These are phyloP conservation scores for Agaricus subrufescens DNA, from an alignment of 768 basidiomycete species.

Conservation along the genomic window DNA sequence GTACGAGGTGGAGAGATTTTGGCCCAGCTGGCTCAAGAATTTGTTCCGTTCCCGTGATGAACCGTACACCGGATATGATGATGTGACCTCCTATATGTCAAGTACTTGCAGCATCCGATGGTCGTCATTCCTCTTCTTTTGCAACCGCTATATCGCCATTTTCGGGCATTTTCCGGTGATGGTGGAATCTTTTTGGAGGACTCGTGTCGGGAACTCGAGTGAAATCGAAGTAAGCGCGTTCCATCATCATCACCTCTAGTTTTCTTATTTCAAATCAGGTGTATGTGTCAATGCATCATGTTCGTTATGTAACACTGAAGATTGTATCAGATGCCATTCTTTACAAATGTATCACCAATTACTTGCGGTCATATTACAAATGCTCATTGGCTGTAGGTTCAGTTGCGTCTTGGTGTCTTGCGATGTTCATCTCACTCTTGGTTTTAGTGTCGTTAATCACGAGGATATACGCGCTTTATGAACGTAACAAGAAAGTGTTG, in stretches of 20 bases:
- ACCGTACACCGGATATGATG: no score
- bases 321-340: conserved; percentile 18
- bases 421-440: background rate
- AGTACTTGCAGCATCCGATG: conserved; percentile 19
- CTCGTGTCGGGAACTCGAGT: background rate
- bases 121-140: conserved; percentile 33
- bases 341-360: conserved; percentile 25
- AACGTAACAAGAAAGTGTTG: conserved; percentile 21
- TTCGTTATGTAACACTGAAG: no score
- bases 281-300: no score
- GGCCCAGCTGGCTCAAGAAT: background rate
- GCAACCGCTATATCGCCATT: conserved; percentile 38
- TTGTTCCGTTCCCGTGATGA: background rate
- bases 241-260: no score
- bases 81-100: no score
- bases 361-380: conserved; percentile 28
- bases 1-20: conserved; percentile 5
- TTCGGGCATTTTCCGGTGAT: conserved; percentile 33
- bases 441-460: conserved; percentile 20
- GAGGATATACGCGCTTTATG: conserved; percentile 36
- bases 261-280: no score
- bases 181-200: conserved; percentile 26
- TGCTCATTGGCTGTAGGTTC: conserved; percentile 31
- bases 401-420: background rate
- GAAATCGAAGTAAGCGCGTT: no score